Base-by-base conservation (phyloP, 768 basidiomycete species). In the Leccinum barrowsii region DNA sequence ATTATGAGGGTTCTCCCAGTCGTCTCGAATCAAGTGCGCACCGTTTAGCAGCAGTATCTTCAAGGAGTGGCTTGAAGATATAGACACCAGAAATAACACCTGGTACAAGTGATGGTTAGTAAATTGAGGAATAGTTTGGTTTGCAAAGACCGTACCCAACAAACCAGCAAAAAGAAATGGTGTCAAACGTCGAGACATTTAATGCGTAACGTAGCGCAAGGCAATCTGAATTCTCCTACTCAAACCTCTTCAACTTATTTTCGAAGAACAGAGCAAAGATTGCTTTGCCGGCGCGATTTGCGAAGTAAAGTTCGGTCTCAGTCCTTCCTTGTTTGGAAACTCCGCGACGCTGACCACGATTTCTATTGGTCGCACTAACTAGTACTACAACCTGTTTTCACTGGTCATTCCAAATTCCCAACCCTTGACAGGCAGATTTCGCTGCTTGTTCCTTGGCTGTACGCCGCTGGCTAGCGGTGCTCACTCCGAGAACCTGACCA, bases 61-160 rank as follows among this genome's bases (percentile, higher is more conserved):
- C 70, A 10, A 80, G 59, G 19, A 75, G 46, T 26, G 86, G 86
- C 64, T 80, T 79, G 73, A 88, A 88, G 54, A 87, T 83, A 67
- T 88, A 87, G 21, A 86, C 67, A 8, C 87, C 87, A 12, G 87
- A 86, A 26, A 77, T 62, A 52, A 86, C 69, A 30, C 87, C 87
- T 88, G 60, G 13, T 52, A 58, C 19, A 48, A 32, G 30, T 53
- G 48, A 21, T 13, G n/a, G 50, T 58, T 10, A 67, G 47, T 24
- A 15, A 24, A 15, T 40, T 30, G 22, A 10, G n/a, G 49, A 35
- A 50, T 7, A 5, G 17, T 13, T 50, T 7, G 32, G 12, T 52
- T 51, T 4, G 5, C 21, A 56, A 52, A 54, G 19, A 17, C 48
- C 61, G 55, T 65, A 87, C 87, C 88, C 67, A 85, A 77, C 47